Base-by-base conservation (phyloP, 1,139 yeast species). In the Yamadazyma triangularis region DNA sequence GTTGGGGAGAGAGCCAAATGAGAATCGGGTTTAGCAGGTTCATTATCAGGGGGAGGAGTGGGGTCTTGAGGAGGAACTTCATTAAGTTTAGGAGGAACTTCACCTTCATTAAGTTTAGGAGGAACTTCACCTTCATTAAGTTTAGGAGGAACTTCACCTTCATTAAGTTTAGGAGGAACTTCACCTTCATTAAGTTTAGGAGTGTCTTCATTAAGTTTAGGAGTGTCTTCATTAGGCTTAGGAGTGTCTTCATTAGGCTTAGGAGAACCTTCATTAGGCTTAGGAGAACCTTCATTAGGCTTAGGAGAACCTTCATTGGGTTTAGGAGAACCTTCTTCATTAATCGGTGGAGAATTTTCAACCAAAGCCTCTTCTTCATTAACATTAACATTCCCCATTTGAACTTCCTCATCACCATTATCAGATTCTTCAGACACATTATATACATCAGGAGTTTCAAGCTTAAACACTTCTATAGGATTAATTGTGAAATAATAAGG, bases 401-500 rank as follows among this genome's bases (percentile, higher is more conserved):
- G 12, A 9, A 15, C 22, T 11, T 26, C 30, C 8, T 18, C 30
- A 9, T 26, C 33, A 6, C 18, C n/a, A 8, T 27, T 12, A 16
- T 18, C 22, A 4, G 13, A 22, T 14, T 42, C 52, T n/a, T 53
- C 56, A 13, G 26, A 31, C 3, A 24, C 29, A 15, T 31, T 33
- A 1, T 9, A 25, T 11, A 29, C 23, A 4, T 27, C 32, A 5
- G 31, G 30, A 30, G 27, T 2, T 10, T 14, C 28, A 13, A 36
- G 59, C 4, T 29, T 34, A 0, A 75, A 41, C 8, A 57, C 51
- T 33, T 76, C 81, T 3, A 75, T 53, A 0, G 79, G 69, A 7
- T 53, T 58, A 23, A 69, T 73, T 0, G 74, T 60, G 18, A 75
- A 58, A 13, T 60, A 47, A 41, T 80, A 79, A 0, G 73, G 70